Conservation (phyloP, 768 basidiomycete genomes). For the Boletus pseudopeckii region DNA sequence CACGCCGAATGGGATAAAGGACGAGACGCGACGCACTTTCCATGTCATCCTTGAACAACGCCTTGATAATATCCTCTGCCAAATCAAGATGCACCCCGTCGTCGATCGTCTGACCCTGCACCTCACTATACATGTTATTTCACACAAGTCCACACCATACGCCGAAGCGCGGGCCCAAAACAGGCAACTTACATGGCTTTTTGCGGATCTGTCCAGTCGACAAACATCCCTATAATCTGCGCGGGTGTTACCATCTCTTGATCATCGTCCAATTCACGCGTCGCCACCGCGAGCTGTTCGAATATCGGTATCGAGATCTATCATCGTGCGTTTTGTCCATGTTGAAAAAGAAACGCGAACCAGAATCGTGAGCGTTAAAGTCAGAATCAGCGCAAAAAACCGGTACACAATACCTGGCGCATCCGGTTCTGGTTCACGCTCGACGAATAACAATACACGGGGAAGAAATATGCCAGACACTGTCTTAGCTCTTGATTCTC, state of each 20-base stretch:
- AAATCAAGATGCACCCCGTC: conserved; percentile 52
- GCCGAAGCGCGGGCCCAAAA: not conserved
- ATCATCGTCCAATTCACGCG: conserved; percentile 65
- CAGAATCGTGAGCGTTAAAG: not conserved
- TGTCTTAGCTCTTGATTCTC: conserved; percentile 84
- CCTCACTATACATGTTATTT: conserved; percentile 31
- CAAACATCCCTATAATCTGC: conserved; percentile 74
- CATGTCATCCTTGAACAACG: conserved; percentile 45
- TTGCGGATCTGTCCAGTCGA: conserved; percentile 86
- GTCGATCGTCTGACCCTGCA: conserved; percentile 38
- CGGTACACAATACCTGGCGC: conserved; percentile 37
- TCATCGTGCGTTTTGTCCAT: not conserved
- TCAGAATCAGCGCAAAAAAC: not conserved
- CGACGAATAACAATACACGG: conserved; percentile 82
- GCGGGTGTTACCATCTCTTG: conserved; percentile 69
- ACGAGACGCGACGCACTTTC: conserved; percentile 43
- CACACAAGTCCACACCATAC: not conserved
- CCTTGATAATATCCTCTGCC: conserved; percentile 48
- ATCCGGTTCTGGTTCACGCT: conserved; percentile 69
- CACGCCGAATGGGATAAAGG: too few relatives aligned
- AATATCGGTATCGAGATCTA: conserved; percentile 74
- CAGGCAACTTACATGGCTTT: conserved; percentile 53
- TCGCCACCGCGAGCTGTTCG: conserved; percentile 52
- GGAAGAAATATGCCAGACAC: conserved; percentile 83
- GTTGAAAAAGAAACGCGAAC: not conserved